Base-by-base conservation (phyloP, 768 basidiomycete genomes). In the Melanogaster broomeanus region DNA sequence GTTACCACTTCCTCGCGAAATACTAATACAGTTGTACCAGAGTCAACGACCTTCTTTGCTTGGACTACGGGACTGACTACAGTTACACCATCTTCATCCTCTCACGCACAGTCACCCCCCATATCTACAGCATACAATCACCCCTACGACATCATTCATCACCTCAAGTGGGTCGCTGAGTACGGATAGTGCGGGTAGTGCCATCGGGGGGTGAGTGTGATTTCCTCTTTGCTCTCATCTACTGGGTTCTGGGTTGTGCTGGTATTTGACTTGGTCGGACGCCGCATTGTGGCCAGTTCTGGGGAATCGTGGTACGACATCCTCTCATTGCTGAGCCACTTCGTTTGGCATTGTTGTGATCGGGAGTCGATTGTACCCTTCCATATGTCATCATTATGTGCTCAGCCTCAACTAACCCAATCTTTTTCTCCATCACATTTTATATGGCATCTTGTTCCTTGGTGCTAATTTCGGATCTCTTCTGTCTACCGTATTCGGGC, bases 161-260 rank as follows among this genome's bases (percentile, higher is more conserved):
- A 56, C 63, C 13, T 53, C 64, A 10, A 64, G 54, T 21, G 30
- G 42, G 8, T 61, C 52, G 18, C 54, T 70, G 38, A 70, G 66
- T 28, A 68, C 67, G 0, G 39, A 59, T 33, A 9, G 31, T 25
- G 48, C 59, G 16, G 49, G 38, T 35, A 48, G 21, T 2, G 13
- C 35, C 0, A 16, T 56, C 11, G 42, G 40, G 28, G 39, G 60
- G 67, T 68, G 42, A 45, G 68, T 42, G 19, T 6, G 10, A 8
- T 30, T 5, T n/a, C 45, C 25, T n/a, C 38, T 44, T 51, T 24
- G 34, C 25, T 35, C 15, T 25, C 34, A 4, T 38, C 33, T 28
- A 30, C 49, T 27, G 5, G 24, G 24, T 18, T 6, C n/a, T 35
- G n/a, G 30, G 40, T 15, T 10, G 11, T 6, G 9, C 13, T 18